phyloP scores from a whole-genome alignment of 2,329 filamentous ascomycete genomes.

The Tolypocladium paradoxum region DNA sequence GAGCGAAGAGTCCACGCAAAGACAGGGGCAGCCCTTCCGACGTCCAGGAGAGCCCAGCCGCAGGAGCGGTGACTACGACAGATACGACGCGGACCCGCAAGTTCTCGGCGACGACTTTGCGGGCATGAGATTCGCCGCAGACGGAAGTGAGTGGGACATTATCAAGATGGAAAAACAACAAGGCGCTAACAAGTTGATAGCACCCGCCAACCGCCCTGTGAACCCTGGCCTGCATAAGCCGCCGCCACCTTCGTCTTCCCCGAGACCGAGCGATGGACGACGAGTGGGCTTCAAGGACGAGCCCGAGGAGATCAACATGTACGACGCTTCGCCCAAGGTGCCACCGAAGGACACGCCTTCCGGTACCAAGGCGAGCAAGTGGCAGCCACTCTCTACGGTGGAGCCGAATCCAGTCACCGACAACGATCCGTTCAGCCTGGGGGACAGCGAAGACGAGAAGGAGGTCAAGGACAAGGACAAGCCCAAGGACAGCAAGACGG shows the following conservation, averaged over 20 bases:
- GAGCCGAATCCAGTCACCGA: conserved; percentile 74
- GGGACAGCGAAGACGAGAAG: conserved; percentile 92
- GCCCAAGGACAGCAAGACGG: conserved; percentile 41
- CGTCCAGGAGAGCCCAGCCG: conserved; percentile 52
- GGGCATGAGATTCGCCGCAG: conserved; percentile 51
- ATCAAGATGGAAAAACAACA: not conserved
- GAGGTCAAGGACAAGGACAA: conserved; percentile 31
- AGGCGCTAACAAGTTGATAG: conserved; percentile 12
- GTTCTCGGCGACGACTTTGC: conserved; percentile 85
- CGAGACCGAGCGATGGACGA: conserved; percentile 36
- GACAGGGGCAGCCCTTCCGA: conserved; percentile 23
- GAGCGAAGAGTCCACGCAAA: conserved; percentile 36
- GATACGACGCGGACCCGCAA: conserved; percentile 90
- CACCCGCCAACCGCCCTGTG: conserved; percentile 44
- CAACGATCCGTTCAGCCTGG: conserved; percentile 92
- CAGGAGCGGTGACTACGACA: conserved; percentile 76
- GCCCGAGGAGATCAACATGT: conserved; percentile 71
- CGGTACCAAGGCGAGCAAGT: conserved; percentile 75
- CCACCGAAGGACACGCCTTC: conserved; percentile 39
- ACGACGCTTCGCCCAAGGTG: conserved; percentile 51
- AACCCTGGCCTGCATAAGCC: conserved; percentile 77
- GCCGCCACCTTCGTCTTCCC: conserved; percentile 40
- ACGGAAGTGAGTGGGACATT: conserved; percentile 42
- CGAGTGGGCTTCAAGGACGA: conserved; percentile 48
- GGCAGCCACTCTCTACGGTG: conserved; percentile 84